Evolutionary conservation across 805 yeast species (phyloP).

Genomic region (Candida boidinii): DNA sequence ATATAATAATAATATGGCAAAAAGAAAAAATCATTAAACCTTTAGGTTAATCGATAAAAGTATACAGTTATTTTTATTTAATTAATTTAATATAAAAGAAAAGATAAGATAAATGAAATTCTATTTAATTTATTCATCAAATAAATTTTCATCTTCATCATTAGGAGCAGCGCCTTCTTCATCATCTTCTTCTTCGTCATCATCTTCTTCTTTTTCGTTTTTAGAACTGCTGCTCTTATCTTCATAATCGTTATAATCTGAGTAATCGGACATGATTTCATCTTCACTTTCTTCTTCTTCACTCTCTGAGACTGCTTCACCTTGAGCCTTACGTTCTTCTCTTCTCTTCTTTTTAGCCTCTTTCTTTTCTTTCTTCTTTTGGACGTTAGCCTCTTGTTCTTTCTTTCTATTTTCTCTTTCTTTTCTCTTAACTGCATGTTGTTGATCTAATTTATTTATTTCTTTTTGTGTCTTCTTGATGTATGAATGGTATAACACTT

Average conservation of each 20-base stretch:
- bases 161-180: slow-evolving; percentile 10
- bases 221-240: too few relatives aligned
- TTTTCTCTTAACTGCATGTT: slow-evolving; percentile 52
- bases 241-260: too few relatives aligned
- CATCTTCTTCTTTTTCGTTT: slow-evolving; percentile 12
- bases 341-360: slow-evolving; percentile 66
- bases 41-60: too few relatives aligned
- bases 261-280: slow-evolving; percentile 14
- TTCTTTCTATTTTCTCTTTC: slow-evolving; percentile 65
- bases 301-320: slow-evolving; percentile 17
- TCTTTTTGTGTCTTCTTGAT: slow-evolving; percentile 59
- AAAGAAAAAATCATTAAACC: too few relatives aligned
- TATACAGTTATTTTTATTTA: too few relatives aligned
- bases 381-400: slow-evolving; percentile 72
- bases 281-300: slow-evolving; percentile 20
- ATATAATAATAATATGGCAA: too few relatives aligned
- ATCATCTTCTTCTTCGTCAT: slow-evolving; percentile 7
- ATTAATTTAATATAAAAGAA: too few relatives aligned
- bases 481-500: slow-evolving; percentile 74
- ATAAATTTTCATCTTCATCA: slow-evolving; percentile 8
- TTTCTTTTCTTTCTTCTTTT: slow-evolving; percentile 64
- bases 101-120: too few relatives aligned
- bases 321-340: slow-evolving; percentile 27
- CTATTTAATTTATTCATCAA: not conserved
- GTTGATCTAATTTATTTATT: slow-evolving; percentile 50